Evolutionary conservation across 306 rosid species (phyloP), one percentile per base, ranked within the genome.

Genomic region (Canavalia ensiformis): DNA sequence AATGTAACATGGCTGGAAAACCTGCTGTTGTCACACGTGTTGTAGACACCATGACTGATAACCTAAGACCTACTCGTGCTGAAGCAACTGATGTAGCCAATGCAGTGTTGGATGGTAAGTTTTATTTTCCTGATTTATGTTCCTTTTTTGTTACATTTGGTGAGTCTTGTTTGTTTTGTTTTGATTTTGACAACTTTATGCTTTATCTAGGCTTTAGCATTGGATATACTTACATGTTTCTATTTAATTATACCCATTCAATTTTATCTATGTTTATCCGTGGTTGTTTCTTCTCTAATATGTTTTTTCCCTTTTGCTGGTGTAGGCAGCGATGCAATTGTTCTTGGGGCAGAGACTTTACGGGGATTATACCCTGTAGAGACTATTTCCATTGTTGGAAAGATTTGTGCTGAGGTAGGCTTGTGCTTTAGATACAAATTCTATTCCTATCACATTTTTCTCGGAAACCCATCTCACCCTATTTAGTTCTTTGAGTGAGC

Each of bases 21-120:
- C 98, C 98, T 44, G 97, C 97, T 35, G 98, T 94, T 68, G 89
- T 94, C 39, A 94, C 98, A n/a, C 98, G 98, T 84, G 98, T 94
- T 62, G 98, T 94, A 81, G 98, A 94, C 76, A 91, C 95, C 65
- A 94, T 94, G 98, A 94, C 98, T 7, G 95, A 91, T 88, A 94
- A 94, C 85, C 84, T 94, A 82, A 90, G 98, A 68, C 98, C 98
- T 81, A 94, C 98, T 79, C 98, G 98, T 80, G 98, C 98, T 34
- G 98, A 94, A 87, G 98, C 98, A 78, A 94, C 98, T 55, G 98
- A 94, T 89, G 97, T 94, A 79, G 98, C 98, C 69, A 94, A 94
- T 84, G 97, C 97, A 54, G 98, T 94, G 44, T 82, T 94, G 76
- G 98, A 94, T 83, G 98, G 98, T 94, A 78, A 7, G 81, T 59